Percentiles rank a stretch among this genome's conserved stretches.
Evolutionary conservation across 139 green algal genomes (phyloP).

Genomic region (Closterium sp.): DNA sequence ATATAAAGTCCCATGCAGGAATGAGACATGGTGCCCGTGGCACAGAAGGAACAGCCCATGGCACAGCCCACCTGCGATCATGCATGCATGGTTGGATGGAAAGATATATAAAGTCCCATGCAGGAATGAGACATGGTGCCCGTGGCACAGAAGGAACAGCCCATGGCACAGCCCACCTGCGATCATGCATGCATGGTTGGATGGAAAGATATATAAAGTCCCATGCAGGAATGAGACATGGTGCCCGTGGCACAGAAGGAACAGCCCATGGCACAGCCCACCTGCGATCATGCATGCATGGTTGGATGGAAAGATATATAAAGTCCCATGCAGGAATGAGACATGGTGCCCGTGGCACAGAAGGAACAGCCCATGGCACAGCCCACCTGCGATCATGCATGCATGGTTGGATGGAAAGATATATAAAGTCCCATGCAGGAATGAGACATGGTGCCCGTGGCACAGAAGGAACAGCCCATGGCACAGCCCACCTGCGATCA

Average conservation of each 20-base stretch:
- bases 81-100: too few relatives aligned
- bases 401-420: too few relatives aligned
- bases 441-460: too few relatives aligned
- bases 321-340: too few relatives aligned
- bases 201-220: too few relatives aligned
- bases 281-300: conserved; percentile 5
- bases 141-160: conserved; percentile 97
- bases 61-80: conserved; percentile 75
- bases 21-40: conserved; percentile 88
- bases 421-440: too few relatives aligned
- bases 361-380: conserved; percentile 97
- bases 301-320: too few relatives aligned
- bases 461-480: too few relatives aligned
- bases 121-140: conserved; percentile 83
- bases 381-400: conserved; percentile 62
- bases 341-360: conserved; percentile 94
- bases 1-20: too few relatives aligned
- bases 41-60: conserved; percentile 97
- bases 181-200: neutral
- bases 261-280: conserved; percentile 94
- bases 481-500: too few relatives aligned
- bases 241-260: conserved; percentile 97
- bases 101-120: too few relatives aligned
- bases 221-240: conserved; percentile 63
- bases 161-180: conserved; percentile 89